Percentiles rank a stretch among this genome's conserved stretches.
These are phyloP conservation scores for Capsicum baccatum DNA, from an alignment of 257 asterid species.

Conservation along the genomic window DNA sequence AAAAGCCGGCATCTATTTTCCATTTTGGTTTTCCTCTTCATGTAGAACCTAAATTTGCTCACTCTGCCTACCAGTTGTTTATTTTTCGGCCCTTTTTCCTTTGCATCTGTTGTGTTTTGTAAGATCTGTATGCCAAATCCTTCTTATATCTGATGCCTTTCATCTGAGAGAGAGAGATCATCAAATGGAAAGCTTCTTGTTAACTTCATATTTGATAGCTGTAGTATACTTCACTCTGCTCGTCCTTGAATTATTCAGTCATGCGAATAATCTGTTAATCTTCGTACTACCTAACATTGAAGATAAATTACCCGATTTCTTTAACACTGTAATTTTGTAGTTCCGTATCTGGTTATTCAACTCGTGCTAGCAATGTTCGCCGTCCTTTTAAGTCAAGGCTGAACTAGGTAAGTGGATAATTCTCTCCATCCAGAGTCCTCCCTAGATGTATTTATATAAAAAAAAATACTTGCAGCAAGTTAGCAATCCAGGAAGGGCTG, in stretches of 20 bases:
- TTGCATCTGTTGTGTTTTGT: neutral
- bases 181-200: neutral
- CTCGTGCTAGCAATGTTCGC: neutral
- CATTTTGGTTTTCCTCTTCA: conserved; percentile 6
- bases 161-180: neutral
- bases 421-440: neutral
- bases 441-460: neutral
- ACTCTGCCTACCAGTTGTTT: neutral
- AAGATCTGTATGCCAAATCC: neutral
- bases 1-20: neutral
- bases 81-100: neutral
- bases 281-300: neutral
- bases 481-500: neutral
- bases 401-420: neutral
- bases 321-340: neutral
- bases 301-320: neutral
- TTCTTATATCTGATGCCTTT: neutral
- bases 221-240: neutral
- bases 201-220: neutral
- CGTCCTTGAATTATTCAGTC: neutral
- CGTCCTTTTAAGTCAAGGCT: neutral
- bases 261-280: neutral
- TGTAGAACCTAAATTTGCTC: neutral
- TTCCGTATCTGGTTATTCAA: neutral
- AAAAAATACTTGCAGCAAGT: neutral